Conservation (phyloP, 2,329 filamentous ascomycete species). For the Capronia americana region DNA sequence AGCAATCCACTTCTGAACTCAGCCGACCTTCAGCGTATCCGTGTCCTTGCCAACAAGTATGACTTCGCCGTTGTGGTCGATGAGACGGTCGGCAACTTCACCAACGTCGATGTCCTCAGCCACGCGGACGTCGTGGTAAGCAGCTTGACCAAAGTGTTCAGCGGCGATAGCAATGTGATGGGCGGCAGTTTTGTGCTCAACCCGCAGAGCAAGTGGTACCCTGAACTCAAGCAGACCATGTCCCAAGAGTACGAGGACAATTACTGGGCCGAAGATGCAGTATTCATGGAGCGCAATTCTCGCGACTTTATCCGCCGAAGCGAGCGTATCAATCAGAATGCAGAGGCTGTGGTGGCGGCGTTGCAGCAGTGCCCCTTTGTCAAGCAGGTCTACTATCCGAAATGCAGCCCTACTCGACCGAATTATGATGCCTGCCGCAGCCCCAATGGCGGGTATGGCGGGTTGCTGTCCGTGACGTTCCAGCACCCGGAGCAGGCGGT, state of each 20-base stretch:
- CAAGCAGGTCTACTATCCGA: conserved; percentile 85
- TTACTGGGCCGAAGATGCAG: conserved; percentile 90
- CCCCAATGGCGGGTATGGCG: conserved; percentile 82
- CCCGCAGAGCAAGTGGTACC: conserved; percentile 70
- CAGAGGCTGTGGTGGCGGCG: conserved; percentile 79
- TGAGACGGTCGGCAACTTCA: conserved; percentile 95
- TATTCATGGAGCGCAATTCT: conserved; percentile 96
- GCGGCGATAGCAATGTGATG: conserved; percentile 98
- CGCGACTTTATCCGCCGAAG: conserved; percentile 86
- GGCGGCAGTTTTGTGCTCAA: conserved; percentile 76
- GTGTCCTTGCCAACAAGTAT: conserved; percentile 77
- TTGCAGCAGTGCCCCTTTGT: conserved; percentile 68
- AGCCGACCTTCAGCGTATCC: conserved; percentile 83
- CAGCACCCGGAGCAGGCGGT: conserved; percentile 72
- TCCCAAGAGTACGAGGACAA: conserved; percentile 78
- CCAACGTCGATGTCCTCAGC: conserved; percentile 91
- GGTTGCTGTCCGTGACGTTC: conserved; percentile 85
- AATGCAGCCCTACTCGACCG: conserved; percentile 70
- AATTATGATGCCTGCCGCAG: conserved; percentile 82
- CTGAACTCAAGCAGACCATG: conserved; percentile 70
- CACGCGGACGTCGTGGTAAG: conserved; percentile 91
- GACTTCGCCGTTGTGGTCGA: conserved; percentile 91
- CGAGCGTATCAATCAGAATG: conserved; percentile 81
- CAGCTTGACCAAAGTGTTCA: conserved; percentile 96
- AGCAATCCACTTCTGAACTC: conserved; percentile 87